Evolutionary conservation across 1,284 basidiomycete species (phyloP).

Genomic region (Paramarasmius palmivorus): DNA sequence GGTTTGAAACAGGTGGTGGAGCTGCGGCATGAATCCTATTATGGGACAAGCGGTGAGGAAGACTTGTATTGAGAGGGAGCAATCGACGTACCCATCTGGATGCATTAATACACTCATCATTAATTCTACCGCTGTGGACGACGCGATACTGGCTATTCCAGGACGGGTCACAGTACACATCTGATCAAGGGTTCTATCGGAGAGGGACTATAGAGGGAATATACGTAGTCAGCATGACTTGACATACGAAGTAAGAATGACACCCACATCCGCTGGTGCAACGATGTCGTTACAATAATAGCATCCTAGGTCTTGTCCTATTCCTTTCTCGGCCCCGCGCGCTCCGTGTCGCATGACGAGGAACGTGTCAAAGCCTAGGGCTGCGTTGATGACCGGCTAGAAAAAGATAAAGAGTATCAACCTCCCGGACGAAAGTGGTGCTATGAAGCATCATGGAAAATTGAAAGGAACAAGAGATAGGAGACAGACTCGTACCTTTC

Average conservation of each 20-base stretch:
- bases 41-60: neutral
- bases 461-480: no score
- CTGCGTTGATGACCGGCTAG: constrained; percentile 93
- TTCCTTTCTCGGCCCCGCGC: constrained; percentile 21
- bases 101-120: constrained; percentile 91
- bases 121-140: constrained; percentile 90
- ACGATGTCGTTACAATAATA: constrained; percentile 99
- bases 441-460: no score
- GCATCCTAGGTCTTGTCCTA: constrained; percentile 68
- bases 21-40: constrained; percentile 67
- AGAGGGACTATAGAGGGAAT: constrained; percentile 66
- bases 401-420: no score
- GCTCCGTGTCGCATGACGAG: constrained; percentile 96
- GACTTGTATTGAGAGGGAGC: neutral
- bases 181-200: constrained; percentile 94
- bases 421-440: constrained; percentile 4
- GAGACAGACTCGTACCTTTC: constrained; percentile 82
- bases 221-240: neutral
- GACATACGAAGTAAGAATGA: constrained; percentile 6
- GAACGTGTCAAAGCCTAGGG: constrained; percentile 95
- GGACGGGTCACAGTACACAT: constrained; percentile 99
- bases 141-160: constrained; percentile 90
- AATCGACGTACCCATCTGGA: constrained; percentile 69
- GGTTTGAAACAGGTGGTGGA: constrained; percentile 48
- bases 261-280: constrained; percentile 87